Percentiles rank a stretch among this genome's conserved stretches.
Conservation (phyloP, 2,329 filamentous ascomycete species). For the Aspergillus sp. region DNA sequence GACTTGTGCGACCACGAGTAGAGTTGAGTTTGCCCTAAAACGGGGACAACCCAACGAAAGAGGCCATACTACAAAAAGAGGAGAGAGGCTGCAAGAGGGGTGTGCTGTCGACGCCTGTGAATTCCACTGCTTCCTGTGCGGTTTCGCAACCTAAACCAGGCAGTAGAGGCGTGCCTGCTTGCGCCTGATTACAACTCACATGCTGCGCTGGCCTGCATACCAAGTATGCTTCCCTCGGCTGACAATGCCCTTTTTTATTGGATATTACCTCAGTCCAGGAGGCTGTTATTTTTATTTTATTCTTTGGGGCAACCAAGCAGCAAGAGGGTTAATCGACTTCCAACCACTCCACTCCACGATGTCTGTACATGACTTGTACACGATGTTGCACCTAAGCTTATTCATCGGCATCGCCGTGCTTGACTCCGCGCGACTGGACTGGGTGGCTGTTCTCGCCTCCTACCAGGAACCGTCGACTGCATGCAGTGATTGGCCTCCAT, state of each 20-base stretch:
- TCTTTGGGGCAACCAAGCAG: neutral
- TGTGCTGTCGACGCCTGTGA: constrained; percentile 4
- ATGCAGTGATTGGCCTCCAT: constrained; percentile 21
- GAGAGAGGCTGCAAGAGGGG: constrained; percentile 7
- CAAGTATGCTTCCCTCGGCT: constrained; percentile 13
- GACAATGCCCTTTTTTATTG: constrained; percentile 12
- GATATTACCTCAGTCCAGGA: constrained; percentile 17
- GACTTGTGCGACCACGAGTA: constrained; percentile 6
- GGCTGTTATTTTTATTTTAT: constrained; percentile 6
- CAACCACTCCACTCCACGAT: constrained; percentile 2
- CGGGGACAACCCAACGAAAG: neutral
- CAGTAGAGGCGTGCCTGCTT: constrained; percentile 15
- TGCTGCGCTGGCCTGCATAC: constrained; percentile 26
- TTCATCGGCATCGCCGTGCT: constrained; percentile 12
- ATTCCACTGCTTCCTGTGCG: constrained; percentile 19
- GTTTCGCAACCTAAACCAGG: constrained; percentile 18
- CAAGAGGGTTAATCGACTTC: constrained; percentile 13
- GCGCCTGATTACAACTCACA: constrained; percentile 29
- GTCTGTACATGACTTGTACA: constrained; percentile 7
- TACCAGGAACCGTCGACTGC: constrained; percentile 12
- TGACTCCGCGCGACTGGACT: constrained; percentile 7
- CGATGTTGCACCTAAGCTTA: constrained; percentile 23
- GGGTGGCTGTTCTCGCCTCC: constrained; percentile 11
- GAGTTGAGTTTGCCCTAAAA: constrained; percentile 3
- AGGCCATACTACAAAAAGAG: neutral